These are phyloP conservation scores for Russula vinacea DNA, from an alignment of 768 basidiomycete genomes.

Conservation along the genomic window DNA sequence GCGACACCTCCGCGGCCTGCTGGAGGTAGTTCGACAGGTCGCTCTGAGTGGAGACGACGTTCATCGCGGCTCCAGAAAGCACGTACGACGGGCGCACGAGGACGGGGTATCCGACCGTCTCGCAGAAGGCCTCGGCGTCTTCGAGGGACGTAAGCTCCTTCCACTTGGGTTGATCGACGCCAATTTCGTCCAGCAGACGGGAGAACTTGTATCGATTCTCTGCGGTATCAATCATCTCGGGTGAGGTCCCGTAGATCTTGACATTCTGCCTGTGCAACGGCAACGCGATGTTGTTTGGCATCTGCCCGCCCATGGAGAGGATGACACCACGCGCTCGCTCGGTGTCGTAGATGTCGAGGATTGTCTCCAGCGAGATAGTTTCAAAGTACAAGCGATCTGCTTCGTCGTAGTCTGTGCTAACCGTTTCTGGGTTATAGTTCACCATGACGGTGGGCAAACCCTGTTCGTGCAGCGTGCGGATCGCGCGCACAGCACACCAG, in stretches of 20 bases:
- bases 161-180: conserved; percentile 97
- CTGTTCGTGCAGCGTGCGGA: conserved; percentile 91
- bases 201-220: conserved; percentile 99
- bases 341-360: conserved; percentile 93
- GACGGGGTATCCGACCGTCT: conserved; percentile 91
- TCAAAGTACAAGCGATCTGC: conserved; percentile 98
- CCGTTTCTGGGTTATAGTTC: conserved; percentile 99
- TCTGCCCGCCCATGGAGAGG: conserved; percentile 97
- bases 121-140: conserved; percentile 86
- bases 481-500: conserved; percentile 98
- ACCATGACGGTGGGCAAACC: conserved; percentile 97
- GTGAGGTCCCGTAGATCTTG: conserved; percentile 97
- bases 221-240: conserved; percentile 99
- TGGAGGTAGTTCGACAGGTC: conserved; percentile 90
- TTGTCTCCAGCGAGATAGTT: conserved; percentile 94
- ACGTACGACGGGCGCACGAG: conserved; percentile 97
- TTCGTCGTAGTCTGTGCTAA: conserved; percentile 98
- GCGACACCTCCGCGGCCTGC: conserved; percentile 93
- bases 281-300: conserved; percentile 97
- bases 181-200: conserved; percentile 93
- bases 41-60: conserved; percentile 91
- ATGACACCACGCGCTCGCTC: conserved; percentile 90
- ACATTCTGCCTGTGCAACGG: conserved; percentile 96
- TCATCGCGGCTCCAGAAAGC: conserved; percentile 99
- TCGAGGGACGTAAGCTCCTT: conserved; percentile 92